Evolutionary conservation across 345 rosid genomes (phyloP).

Genomic region (Populus pruinosa): DNA sequence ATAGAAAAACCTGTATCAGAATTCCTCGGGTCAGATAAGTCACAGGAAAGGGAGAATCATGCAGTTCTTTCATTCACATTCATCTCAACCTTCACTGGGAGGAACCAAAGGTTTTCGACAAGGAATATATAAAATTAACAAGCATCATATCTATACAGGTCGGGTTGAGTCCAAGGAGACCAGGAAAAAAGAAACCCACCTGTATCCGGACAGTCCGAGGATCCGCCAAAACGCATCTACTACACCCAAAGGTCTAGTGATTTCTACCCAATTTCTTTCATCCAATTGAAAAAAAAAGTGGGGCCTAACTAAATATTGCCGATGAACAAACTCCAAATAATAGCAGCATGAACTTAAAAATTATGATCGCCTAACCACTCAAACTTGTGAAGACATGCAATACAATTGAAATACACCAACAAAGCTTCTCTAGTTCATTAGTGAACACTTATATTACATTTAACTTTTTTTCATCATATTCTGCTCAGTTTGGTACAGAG

Average conservation of each 20-base stretch:
- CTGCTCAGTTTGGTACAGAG: neutral
- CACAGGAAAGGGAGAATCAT: no score
- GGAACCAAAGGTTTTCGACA: neutral
- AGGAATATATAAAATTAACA: no score
- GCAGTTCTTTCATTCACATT: neutral
- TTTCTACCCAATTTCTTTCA: neutral
- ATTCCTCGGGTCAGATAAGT: no score
- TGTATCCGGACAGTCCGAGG: neutral
- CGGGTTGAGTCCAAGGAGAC: no score
- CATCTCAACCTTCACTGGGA: neutral
- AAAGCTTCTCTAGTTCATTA: neutral
- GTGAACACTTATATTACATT: neutral
- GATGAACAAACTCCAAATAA: neutral
- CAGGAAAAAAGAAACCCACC: neutral
- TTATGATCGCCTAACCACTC: neutral
- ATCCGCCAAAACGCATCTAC: neutral
- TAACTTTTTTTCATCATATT: neutral
- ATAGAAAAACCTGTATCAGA: no score
- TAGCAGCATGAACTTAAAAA: neutral
- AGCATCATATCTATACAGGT: no score
- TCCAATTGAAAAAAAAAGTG: neutral
- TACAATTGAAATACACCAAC: neutral
- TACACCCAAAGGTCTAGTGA: neutral
- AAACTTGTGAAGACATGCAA: neutral
- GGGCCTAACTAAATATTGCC: neutral